Evolutionary conservation across 2,329 filamentous ascomycete species (phyloP), one percentile per base, ranked within the genome.

Genomic region (Epichloe coenophiala): DNA sequence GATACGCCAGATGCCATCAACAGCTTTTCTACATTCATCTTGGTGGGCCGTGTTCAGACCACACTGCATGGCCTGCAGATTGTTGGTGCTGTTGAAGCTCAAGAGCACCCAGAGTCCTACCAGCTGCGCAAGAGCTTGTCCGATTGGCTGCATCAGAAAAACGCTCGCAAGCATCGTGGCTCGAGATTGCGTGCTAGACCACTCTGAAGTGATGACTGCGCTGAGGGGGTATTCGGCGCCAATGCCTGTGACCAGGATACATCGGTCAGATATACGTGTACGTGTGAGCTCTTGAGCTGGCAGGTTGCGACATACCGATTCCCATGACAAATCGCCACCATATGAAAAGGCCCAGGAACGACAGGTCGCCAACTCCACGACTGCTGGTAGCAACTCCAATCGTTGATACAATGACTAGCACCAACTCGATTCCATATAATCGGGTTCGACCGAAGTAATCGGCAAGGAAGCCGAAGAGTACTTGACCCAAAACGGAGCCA

Each of bases 101-200:
- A 76, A 63, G 11, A 76, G 60, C 9, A 76, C 73, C 64, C 68
- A 72, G 4, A 83, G 64, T 4, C 78, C 77, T 11, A 84, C 77
- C 5, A 83, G 63, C 54, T 83, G 81, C 13, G 81, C 81, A 2
- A 81, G 69, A 2, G 83, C 75, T 59, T 85, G 81, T 5, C 82
- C 82, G 8, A 85, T 66, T 1, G 82, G 80, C 56, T 86, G 82
- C 76, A 83, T 84, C 57, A 83, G 72, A 60, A 86, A 85, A 35
- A 86, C 80, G 3, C 74, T 75, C 5, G 81, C 78, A 55, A 86
- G 68, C 81, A 85, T 85, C 19, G 73, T 77, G n/a, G 76, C 77
- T 46, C 82, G 70, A n/a, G 80, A 80, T 45, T 74, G 76, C 0
- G 79, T 84, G 49, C 73, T 77, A 5, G 75, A 69, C 68, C 74